Conservation (phyloP, 176 grass and related monocot species). For the Zea luxurians region DNA sequence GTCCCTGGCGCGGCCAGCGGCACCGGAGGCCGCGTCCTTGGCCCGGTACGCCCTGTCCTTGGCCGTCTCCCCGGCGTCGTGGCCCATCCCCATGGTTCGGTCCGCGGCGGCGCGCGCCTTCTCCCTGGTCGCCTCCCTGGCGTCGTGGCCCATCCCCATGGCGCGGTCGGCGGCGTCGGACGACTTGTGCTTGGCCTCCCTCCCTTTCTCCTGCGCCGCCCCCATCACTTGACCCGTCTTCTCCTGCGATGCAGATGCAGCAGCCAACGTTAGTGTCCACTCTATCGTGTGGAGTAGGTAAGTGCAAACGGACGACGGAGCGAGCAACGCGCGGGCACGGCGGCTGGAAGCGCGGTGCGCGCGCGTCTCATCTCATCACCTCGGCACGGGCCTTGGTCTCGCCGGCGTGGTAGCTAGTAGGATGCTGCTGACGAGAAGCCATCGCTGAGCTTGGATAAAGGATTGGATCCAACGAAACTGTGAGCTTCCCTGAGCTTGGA, state of each 20-base stretch:
- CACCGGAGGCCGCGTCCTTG: constrained; percentile 20
- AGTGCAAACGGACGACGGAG: background rate
- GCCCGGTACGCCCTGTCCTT: constrained; percentile 23
- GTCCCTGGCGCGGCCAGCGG: constrained; percentile 30
- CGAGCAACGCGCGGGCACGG: background rate
- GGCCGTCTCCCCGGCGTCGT: constrained; percentile 11
- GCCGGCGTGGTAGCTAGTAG: constrained; percentile 47
- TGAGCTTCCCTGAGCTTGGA: background rate
- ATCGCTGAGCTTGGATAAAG: constrained; percentile 15
- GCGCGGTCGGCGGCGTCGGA: constrained; percentile 17
- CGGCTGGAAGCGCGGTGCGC: too few relatives aligned
- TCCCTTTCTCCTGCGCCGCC: constrained; percentile 36
- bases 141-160: constrained; percentile 19
- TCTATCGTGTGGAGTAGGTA: background rate
- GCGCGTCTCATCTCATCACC: constrained; percentile 8
- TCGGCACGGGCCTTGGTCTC: constrained; percentile 67
- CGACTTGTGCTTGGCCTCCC: constrained; percentile 34
- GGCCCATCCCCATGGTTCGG: constrained; percentile 40
- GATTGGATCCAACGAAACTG: background rate
- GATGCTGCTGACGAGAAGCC: constrained; percentile 57
- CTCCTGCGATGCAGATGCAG: constrained; percentile 1
- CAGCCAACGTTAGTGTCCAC: background rate
- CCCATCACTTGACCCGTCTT: constrained; percentile 39
- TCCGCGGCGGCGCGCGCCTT: constrained; percentile 38
- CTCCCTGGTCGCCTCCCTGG: constrained; percentile 25